A percentile compares a stretch with the other conserved stretches of the same genome.
These are phyloP conservation scores for Mycogone perniciosa DNA, from an alignment of 2,329 filamentous ascomycete species.

Conservation along the genomic window DNA sequence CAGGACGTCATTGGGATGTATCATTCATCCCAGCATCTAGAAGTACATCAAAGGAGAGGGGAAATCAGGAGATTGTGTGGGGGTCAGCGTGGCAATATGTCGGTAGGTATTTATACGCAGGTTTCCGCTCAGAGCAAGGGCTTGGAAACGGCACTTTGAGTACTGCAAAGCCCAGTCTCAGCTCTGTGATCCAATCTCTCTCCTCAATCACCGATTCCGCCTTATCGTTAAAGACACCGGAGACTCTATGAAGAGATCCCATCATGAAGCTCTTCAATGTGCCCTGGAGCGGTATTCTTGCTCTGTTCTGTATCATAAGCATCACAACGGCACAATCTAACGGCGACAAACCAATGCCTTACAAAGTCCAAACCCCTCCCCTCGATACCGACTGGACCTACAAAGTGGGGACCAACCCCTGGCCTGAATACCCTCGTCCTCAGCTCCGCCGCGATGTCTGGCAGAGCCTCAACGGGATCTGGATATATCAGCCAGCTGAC, in stretches of 20 bases:
- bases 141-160: no score
- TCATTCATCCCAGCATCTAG: neutral
- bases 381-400: constrained; percentile 48
- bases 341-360: constrained; percentile 19
- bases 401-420: constrained; percentile 45
- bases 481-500: constrained; percentile 42
- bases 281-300: neutral
- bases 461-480: constrained; percentile 53
- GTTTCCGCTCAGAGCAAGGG: neutral
- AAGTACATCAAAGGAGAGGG: constrained; percentile 2
- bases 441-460: constrained; percentile 47
- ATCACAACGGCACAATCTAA: neutral
- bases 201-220: no score
- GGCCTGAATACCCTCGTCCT: constrained; percentile 53
- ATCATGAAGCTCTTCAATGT: neutral
- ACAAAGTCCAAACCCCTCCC: constrained; percentile 33
- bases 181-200: no score
- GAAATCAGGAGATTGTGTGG: neutral
- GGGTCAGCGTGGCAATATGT: neutral
- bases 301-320: neutral
- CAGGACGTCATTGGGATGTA: constrained; percentile 4
- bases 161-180: no score
- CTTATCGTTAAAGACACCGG: no score
- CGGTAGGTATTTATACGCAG: neutral
- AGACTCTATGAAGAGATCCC: no score